Percentiles rank a stretch among this genome's conserved stretches.
Conservation (phyloP, 805 yeast genomes). For the Millerago galiae region DNA sequence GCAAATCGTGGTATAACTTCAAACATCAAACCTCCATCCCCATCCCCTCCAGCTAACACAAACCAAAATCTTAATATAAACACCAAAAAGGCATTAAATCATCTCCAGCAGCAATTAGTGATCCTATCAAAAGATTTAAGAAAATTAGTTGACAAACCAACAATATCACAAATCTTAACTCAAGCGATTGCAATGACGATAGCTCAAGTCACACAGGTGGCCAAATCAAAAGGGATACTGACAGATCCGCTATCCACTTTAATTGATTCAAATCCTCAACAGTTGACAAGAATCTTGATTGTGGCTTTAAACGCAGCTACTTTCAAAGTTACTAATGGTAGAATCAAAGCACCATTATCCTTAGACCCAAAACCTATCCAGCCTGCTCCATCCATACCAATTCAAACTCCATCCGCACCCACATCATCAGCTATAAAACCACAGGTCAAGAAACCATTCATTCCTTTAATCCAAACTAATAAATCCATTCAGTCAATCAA, state of each 20-base stretch:
- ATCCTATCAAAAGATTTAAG: slow-evolving; percentile 66
- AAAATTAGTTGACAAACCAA: slow-evolving; percentile 69
- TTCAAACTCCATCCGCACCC: neutral
- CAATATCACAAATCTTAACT: slow-evolving; percentile 79
- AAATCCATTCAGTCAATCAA: neutral
- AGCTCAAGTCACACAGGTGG: slow-evolving; percentile 83
- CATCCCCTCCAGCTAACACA: slow-evolving; percentile 19
- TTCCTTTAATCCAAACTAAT: slow-evolving; percentile 3
- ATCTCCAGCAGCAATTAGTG: slow-evolving; percentile 81
- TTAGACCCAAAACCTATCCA: slow-evolving; percentile 13
- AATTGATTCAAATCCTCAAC: slow-evolving; percentile 77
- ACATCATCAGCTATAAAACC: neutral
- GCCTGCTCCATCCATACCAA: neutral
- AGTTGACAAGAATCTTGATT: slow-evolving; percentile 69
- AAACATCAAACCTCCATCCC: slow-evolving; percentile 4
- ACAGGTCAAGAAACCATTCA: slow-evolving; percentile 2
- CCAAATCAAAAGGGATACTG: slow-evolving; percentile 74
- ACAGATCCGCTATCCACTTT: slow-evolving; percentile 73
- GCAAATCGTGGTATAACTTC: slow-evolving; percentile 27
- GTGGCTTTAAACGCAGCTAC: slow-evolving; percentile 80
- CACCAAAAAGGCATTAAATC: slow-evolving; percentile 60
- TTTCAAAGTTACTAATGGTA: slow-evolving; percentile 49
- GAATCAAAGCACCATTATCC: slow-evolving; percentile 36
- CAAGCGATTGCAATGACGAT: slow-evolving; percentile 91
- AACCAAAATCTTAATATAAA: slow-evolving; percentile 30